Base-by-base conservation (phyloP, 2,329 filamentous ascomycete species). In the Diplocarpon rosae region DNA sequence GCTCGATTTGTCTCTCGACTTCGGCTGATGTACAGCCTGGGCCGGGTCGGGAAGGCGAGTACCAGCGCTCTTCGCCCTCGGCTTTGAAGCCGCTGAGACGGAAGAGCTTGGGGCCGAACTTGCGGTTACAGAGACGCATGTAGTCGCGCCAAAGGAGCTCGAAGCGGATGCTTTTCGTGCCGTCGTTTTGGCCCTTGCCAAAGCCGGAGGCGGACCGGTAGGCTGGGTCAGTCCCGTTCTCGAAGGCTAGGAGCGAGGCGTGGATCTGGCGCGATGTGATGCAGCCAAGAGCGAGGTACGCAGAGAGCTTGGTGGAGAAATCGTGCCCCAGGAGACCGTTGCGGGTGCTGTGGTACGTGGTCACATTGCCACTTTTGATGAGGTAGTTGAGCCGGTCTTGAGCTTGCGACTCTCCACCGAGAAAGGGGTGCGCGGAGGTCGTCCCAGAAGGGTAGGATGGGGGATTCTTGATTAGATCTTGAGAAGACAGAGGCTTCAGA, bases 101-200 rank as follows among this genome's bases (percentile, higher is more conserved):
- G 59, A 86, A 90, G 3, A 90, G 70, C 16, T 73, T 74, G 13
- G 62, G 58, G 0, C 75, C 73, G 50, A 84, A 87, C 55, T 89
- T 89, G 28, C 72, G 71, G 5, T 77, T 80, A 58, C 81, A 86
- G 0, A 90, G 71, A 1, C 82, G 72, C 80, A 90, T 87, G 56
- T 89, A 90, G 56, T 90, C 85, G 33, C 85, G 69, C 84, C 82
- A 87, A 0, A 90, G 62, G 0, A 92, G 67, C 57, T 90, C 83
- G 45, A 85, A 80, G 0, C 85, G 75, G 1, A 90, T 72, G 0
- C 70, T 74, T 29, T 73, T 73, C 0, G 82, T 87, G 0, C 85
- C 83, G 27, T 76, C 74, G 41, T 82, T 88, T 59, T 88, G 80
- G 0, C 84, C 84, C 39, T 78, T 62, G 0, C 77, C 81, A 45